A percentile compares a stretch with the other conserved stretches of the same genome.
Evolutionary conservation across 345 rosid species (phyloP).

Genomic region (Chamaenerion angustifolium): DNA sequence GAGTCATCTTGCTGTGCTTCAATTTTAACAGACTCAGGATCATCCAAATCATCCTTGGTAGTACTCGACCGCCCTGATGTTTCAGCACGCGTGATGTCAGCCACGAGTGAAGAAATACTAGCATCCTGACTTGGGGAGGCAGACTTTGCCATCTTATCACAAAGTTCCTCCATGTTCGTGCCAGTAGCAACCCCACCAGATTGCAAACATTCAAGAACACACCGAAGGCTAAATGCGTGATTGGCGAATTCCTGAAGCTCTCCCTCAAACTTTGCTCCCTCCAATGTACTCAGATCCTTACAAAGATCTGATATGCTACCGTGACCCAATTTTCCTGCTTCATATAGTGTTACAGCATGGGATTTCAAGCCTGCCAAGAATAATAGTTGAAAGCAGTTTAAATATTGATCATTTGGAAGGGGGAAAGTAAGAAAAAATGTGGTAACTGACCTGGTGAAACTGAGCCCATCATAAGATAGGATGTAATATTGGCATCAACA

Average conservation of each 20-base stretch:
- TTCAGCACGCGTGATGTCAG: constrained; percentile 25
- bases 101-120: constrained; percentile 28
- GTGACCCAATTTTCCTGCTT: constrained; percentile 92
- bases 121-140: constrained; percentile 32
- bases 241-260: constrained; percentile 98
- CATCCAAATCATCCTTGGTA: constrained; percentile 16
- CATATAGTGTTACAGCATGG: constrained; percentile 96
- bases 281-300: constrained; percentile 84
- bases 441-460: constrained; percentile 74
- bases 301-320: constrained; percentile 93
- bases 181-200: constrained; percentile 75
- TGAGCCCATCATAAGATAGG: constrained; percentile 99
- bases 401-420: background rate
- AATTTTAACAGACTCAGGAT: constrained; percentile 19
- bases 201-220: constrained; percentile 82
- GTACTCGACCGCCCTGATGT: constrained; percentile 17
- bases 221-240: constrained; percentile 96
- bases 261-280: constrained; percentile 95
- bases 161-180: constrained; percentile 23
- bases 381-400: no score
- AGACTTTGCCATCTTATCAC: constrained; percentile 24
- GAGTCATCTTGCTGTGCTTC: constrained; percentile 14
- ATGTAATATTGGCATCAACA: constrained; percentile 96
- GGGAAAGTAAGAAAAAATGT: constrained; percentile 3
- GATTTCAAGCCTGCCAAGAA: constrained; percentile 63